phyloP scores from a whole-genome alignment of 2,329 filamentous ascomycete genomes.

The Penicillium sp. region DNA sequence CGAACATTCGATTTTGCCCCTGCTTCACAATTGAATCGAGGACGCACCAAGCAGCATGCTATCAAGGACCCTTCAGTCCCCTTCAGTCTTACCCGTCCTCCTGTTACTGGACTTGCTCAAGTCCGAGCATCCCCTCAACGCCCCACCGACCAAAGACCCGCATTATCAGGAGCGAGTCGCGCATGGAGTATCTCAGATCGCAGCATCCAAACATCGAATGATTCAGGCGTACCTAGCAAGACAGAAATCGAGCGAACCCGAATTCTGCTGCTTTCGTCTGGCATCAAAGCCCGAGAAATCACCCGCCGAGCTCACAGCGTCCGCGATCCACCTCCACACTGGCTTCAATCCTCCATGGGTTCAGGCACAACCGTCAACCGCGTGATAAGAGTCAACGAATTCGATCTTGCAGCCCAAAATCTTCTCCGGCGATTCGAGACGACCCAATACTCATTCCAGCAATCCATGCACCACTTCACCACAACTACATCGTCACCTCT shows the following conservation, averaged over 20 bases:
- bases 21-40: slow-evolving; percentile 21
- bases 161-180: slow-evolving; percentile 43
- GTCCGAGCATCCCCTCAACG: slow-evolving; percentile 34
- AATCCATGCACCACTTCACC: slow-evolving; percentile 47
- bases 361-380: slow-evolving; percentile 35
- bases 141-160: slow-evolving; percentile 31
- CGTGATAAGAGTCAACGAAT: slow-evolving; percentile 51
- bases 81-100: slow-evolving; percentile 36
- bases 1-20: slow-evolving; percentile 33
- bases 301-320: slow-evolving; percentile 59
- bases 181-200: slow-evolving; percentile 61
- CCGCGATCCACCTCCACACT: slow-evolving; percentile 36
- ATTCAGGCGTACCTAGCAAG: slow-evolving; percentile 51
- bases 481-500: slow-evolving; percentile 46
- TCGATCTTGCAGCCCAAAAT: slow-evolving; percentile 53
- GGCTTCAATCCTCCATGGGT: slow-evolving; percentile 32
- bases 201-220: slow-evolving; percentile 37
- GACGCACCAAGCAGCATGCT: slow-evolving; percentile 22
- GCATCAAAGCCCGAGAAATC: slow-evolving; percentile 87
- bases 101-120: slow-evolving; percentile 47
- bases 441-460: slow-evolving; percentile 44
- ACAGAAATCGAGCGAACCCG: slow-evolving; percentile 79
- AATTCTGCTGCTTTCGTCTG: slow-evolving; percentile 74
- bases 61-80: slow-evolving; percentile 30
- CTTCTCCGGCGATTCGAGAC: slow-evolving; percentile 50